Base-by-base conservation (phyloP, 768 basidiomycete species). In the Tephrocybe sp. region DNA sequence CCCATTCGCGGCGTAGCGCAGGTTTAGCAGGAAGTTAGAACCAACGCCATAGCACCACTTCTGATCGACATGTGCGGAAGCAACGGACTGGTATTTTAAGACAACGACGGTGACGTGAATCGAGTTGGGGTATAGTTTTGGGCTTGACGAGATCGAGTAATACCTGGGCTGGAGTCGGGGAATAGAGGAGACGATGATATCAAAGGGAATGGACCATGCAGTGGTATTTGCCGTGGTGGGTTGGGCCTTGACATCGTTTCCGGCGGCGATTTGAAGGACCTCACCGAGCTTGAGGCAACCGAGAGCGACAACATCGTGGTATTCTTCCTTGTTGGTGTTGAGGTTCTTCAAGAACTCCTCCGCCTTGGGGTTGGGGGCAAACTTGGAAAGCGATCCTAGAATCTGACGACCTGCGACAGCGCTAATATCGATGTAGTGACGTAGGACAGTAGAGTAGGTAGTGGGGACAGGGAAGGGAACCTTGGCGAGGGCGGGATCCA, bases 401-500 rank as follows among this genome's bases (percentile, higher is more conserved):
- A 93, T 86, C 66, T 98, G 97, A 69, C 95, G 88, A 69, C 93
- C 93, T 15, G 88, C 92, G 47, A 94, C 84, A 31, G 94, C 91
- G 58, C 87, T 92, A 64, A 98, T 93, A 63, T 99, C 95, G 65
- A 98, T 86, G 68, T 99, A 99, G 72, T 98, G 90, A 30, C 94
- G 85, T 54, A 99, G 83, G 55, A 97, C 92, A 41, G 93, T 88
- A 52, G 77, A 81, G 60, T 97, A 97, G 7, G 94, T 97, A 1
- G 94, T 94, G 1, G 95, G 95, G 16, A 94, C 89, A 11, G 97
- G 95, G 86, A 98, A 99, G 15, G 95, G 95, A 49, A 98, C 94
- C 69, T 98, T 98, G 50, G 95, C 95, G 24, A 99, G 78, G 13
- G 94, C 93, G 16, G 97, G 95, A 62, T 99, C 95, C 51, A 98